Percentiles rank a stretch among this genome's conserved stretches.
These are phyloP conservation scores for Leishmania braziliensis DNA, from an alignment of 208 protist species.

Conservation along the genomic window DNA sequence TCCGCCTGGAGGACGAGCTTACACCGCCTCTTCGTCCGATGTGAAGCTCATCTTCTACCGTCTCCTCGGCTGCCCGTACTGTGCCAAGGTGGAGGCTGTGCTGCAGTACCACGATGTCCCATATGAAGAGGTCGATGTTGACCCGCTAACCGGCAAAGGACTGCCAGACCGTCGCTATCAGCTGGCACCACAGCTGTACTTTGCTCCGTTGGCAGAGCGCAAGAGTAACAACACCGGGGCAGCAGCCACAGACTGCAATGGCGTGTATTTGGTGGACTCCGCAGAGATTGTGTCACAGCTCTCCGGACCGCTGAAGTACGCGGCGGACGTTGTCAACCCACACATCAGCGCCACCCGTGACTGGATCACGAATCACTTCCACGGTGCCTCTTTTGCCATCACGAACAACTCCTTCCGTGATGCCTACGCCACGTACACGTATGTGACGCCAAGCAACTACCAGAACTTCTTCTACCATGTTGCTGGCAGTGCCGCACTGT, in stretches of 20 bases:
- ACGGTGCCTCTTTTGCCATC: conserved; percentile 70
- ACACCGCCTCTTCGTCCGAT: conserved; percentile 29
- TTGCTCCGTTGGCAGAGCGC: conserved; percentile 32
- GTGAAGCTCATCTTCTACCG: conserved; percentile 67
- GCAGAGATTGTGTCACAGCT: conserved; percentile 52
- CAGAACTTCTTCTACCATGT: conserved; percentile 66
- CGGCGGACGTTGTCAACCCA: conserved; percentile 46
- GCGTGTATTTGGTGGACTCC: conserved; percentile 71
- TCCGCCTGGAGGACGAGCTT: conserved; percentile 3
- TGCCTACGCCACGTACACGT: conserved; percentile 60
- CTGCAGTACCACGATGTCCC: conserved; percentile 70
- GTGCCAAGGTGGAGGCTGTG: conserved; percentile 81
- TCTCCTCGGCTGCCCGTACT: conserved; percentile 84
- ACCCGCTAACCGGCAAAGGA: conserved; percentile 67
- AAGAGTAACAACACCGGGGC: conserved; percentile 3
- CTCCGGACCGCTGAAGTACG: conserved; percentile 55
- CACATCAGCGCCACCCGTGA: conserved; percentile 50
- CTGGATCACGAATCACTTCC: conserved; percentile 77
- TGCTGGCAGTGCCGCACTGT: conserved; percentile 56
- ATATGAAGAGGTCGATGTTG: conserved; percentile 66
- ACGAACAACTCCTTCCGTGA: conserved; percentile 64
- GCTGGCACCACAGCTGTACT: conserved; percentile 73
- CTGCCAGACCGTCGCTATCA: conserved; percentile 68
- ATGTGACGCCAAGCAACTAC: conserved; percentile 54
- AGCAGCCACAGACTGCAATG: background rate